phyloP scores from a whole-genome alignment of 352 stramenopile species.

The Phytophthora podocarpi region DNA sequence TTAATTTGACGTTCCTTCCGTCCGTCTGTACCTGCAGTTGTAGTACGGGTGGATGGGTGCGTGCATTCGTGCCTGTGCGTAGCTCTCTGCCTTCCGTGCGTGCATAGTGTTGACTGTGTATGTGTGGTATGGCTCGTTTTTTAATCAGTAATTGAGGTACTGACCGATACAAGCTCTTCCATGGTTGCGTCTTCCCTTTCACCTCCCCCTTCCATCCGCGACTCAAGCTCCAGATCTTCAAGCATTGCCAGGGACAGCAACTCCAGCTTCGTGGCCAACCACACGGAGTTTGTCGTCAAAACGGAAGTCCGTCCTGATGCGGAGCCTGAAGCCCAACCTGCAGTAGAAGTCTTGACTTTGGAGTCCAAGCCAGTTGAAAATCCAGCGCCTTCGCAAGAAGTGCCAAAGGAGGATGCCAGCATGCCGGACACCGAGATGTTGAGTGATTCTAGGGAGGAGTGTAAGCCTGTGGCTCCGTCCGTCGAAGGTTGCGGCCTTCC shows the following conservation, averaged over 20 bases:
- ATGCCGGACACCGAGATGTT: not conserved
- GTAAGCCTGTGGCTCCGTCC: not conserved
- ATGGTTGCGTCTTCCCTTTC: slow-evolving; percentile 47
- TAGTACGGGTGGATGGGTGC: slow-evolving; percentile 41
- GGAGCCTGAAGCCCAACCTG: slow-evolving; percentile 1
- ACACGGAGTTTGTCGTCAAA: slow-evolving; percentile 6
- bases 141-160: slow-evolving; percentile 70
- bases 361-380: slow-evolving; percentile 4
- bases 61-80: slow-evolving; percentile 38
- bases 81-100: slow-evolving; percentile 42
- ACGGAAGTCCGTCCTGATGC: slow-evolving; percentile 3
- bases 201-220: slow-evolving; percentile 20
- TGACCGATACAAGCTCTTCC: slow-evolving; percentile 45
- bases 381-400: not conserved
- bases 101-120: slow-evolving; percentile 58
- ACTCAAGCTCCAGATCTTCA: slow-evolving; percentile 27
- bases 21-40: slow-evolving; percentile 35
- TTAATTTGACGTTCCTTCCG: slow-evolving; percentile 51
- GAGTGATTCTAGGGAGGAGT: not conserved
- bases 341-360: not conserved
- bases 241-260: slow-evolving; percentile 19
- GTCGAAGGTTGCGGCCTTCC: not conserved
- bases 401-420: too few species aligned
- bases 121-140: slow-evolving; percentile 47
- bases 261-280: not conserved